Base-by-base conservation (phyloP, 345 rosid species). In the Moricandia moricandioides region DNA sequence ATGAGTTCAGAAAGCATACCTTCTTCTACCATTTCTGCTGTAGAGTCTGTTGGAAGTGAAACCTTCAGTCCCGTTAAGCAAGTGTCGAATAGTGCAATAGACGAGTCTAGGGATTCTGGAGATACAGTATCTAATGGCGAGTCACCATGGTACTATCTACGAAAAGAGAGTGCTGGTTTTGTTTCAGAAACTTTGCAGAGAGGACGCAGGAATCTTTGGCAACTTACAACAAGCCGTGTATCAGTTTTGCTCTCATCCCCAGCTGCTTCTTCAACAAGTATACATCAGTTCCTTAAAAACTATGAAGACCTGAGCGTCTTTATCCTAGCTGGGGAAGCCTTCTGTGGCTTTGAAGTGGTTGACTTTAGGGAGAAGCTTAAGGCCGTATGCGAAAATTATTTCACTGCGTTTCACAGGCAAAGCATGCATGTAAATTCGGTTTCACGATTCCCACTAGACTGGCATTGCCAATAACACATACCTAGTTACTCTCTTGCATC, bases 121-220 rank as follows among this genome's bases (percentile, higher is more conserved):
- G 70, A 79, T 80, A 84, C 79, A 73, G 87, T 83, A 70, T 88
- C 97, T 72, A 78, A 79, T 82, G 82, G 89, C 34, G 91, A 85
- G 72, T 92, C 94, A 33, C 97, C 97, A 26, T 89, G 98, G 99
- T 96, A 91, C 81, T 89, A 87, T 30, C 84, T 96, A 65, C 86
- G 98, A 74, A 92, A 89, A 82, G 99, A 96, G 81, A 95, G 94
- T 47, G 89, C 89, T 60, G 80, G 80, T 66, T 86, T 83, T 83
- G 97, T 96, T 65, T 89, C 99, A 64, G 89, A 88, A 70, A 89
- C 92, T 33, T 97, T 96, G 82, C 90, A 81, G 70, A 87, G 93
- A 82, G 99, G 99, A 63, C 82, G 98, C 14, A 91, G 84, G 83
- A 91, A 92, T 86, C 92, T 96, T 74, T 96, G 99, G 99, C 98